Base-by-base conservation (phyloP, 371 early-diverging fungal genomes). In the Rhizomucor miehei region DNA sequence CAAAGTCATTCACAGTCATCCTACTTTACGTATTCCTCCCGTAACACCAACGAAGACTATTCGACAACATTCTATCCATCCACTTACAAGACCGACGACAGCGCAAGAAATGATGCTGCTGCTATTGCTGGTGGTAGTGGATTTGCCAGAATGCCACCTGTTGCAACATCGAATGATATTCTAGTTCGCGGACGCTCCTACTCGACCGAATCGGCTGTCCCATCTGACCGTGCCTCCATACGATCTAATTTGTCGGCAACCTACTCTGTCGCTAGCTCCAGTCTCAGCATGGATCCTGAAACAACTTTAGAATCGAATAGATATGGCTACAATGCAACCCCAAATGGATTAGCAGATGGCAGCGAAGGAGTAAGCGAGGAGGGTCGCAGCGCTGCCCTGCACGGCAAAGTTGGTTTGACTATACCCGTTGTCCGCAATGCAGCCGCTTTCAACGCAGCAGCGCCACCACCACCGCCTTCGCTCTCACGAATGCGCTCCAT, bases 1-100 rank as follows among this genome's bases (percentile, higher is more conserved):
- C 66, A 59, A n/a, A 67, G 56, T 14, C 61, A 65, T 25, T 75
- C 75, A 1, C 67, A 71, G 47, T 71, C 75, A 0, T 71, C 72
- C 0, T 59, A 59, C 34, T 59, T 59, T 21, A 59, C 52, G 6
- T 44, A 59, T 52, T 51, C 51, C 25, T 59, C 57, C 12, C 40
- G 23, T 12, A 44, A 45, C 16, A 38, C 51, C 56, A 39, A 45
- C 25, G 62, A 62, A 19, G 59, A 59, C 3, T 51, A 51, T 19
- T 43, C 51, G n/a, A 39, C 46, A 13, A 8, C 29, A 29, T 48
- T 34, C n/a, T 55, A 55, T 21, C 25, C 54, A 8, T 21, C 54
- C 13, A 38, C 10, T 38, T 10, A 14, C 14, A 38, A 9, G 14
- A 14, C 38, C 9, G 38, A 10, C 9, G 38, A 9, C 9, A 14